phyloP scores from a whole-genome alignment of 768 basidiomycete genomes.

The Naganishia vishniacii region DNA sequence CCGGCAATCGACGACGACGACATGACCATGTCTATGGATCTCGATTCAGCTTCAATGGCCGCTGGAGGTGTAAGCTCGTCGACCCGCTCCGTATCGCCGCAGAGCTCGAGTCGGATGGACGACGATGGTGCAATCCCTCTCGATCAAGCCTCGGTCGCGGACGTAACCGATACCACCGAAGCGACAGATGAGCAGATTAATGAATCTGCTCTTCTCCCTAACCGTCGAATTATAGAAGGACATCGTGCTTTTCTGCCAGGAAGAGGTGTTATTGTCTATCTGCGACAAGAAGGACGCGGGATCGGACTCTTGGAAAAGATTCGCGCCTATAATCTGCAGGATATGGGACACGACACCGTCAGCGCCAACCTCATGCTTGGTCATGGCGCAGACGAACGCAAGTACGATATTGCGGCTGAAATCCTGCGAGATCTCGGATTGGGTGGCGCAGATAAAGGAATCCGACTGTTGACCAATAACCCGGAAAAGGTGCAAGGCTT shows the following conservation, averaged over 20 bases:
- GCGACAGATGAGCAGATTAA: conserved; percentile 6
- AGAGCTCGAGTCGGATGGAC: conserved; percentile 13
- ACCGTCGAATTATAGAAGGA: conserved; percentile 1
- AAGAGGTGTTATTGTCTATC: conserved; percentile 86
- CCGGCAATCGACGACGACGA: conserved; percentile 21
- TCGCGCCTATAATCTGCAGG: conserved; percentile 94
- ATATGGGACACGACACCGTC: conserved; percentile 97
- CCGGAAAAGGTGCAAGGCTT: conserved; percentile 91
- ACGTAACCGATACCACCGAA: not conserved
- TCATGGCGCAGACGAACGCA: conserved; percentile 85
- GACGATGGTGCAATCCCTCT: not conserved
- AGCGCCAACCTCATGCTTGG: conserved; percentile 93
- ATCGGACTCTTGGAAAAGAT: conserved; percentile 95
- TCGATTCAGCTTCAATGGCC: conserved; percentile 16
- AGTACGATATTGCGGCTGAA: conserved; percentile 83
- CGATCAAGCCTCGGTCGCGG: not conserved
- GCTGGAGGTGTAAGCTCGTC: not conserved
- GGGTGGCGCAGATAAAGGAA: conserved; percentile 53
- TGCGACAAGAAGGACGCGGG: conserved; percentile 94
- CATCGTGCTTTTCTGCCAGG: conserved; percentile 56
- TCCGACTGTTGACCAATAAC: conserved; percentile 89
- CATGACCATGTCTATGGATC: conserved; percentile 25
- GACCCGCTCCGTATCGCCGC: conserved; percentile 10
- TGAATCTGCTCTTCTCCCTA: not conserved
- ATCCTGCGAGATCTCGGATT: conserved; percentile 83